phyloP scores from a whole-genome alignment of 352 stramenopile genomes.

The Phytopythium vexans region DNA sequence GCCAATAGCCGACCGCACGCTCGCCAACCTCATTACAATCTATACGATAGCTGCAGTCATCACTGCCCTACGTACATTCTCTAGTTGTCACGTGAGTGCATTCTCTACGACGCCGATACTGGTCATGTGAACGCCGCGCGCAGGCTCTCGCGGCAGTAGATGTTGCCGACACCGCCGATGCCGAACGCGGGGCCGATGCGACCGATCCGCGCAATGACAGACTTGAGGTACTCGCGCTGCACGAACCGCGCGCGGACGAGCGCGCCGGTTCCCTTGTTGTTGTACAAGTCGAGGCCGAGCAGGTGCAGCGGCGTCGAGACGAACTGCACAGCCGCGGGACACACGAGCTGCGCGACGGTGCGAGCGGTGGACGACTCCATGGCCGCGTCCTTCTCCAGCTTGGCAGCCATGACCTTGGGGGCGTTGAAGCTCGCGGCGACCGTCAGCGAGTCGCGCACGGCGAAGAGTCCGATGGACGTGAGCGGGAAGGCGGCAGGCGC shows the following conservation, averaged over 20 bases:
- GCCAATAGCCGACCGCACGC: too few species aligned
- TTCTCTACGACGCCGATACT: neutral
- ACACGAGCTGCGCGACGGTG: conserved; percentile 77
- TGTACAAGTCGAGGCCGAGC: conserved; percentile 88
- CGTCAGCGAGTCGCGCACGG: conserved; percentile 81
- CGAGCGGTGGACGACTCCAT: conserved; percentile 50
- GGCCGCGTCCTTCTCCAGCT: conserved; percentile 47
- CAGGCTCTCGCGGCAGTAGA: conserved; percentile 50
- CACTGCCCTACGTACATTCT: too few species aligned
- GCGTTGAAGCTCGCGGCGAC: conserved; percentile 88
- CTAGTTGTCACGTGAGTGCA: too few species aligned
- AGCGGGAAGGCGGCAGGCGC: conserved; percentile 72
- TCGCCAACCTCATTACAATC: too few species aligned
- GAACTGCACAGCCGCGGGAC: conserved; percentile 83
- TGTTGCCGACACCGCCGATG: conserved; percentile 87
- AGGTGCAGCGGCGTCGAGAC: conserved; percentile 88
- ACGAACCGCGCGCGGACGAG: conserved; percentile 55
- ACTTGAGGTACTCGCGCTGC: conserved; percentile 82
- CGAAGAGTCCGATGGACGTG: conserved; percentile 82
- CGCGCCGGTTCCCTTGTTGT: conserved; percentile 44
- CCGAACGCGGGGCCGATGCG: conserved; percentile 89
- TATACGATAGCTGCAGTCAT: too few species aligned
- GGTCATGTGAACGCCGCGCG: conserved; percentile 36
- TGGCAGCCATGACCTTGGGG: conserved; percentile 58
- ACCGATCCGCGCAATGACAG: conserved; percentile 72